These are phyloP conservation scores for Pythium dissimile DNA, from an alignment of 352 stramenopile species.

Conservation along the genomic window DNA sequence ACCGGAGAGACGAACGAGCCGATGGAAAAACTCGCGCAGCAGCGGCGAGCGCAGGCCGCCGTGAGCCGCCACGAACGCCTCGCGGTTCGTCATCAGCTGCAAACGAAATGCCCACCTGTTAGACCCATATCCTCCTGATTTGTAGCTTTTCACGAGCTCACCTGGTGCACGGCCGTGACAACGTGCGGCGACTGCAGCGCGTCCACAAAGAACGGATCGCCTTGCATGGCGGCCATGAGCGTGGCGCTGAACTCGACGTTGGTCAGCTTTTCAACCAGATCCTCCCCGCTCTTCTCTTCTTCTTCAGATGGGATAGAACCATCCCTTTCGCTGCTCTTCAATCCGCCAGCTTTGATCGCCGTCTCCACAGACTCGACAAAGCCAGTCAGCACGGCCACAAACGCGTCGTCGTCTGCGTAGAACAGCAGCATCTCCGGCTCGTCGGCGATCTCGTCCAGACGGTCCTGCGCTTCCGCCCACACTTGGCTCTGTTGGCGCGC, in stretches of 20 bases:
- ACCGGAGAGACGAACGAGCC: constrained; percentile 64
- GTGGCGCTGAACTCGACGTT: constrained; percentile 41
- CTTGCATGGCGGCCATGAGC: constrained; percentile 58
- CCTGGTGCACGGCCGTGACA: constrained; percentile 64
- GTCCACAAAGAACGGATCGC: constrained; percentile 52
- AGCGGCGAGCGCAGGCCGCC: constrained; percentile 25
- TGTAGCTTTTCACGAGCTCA: no score
- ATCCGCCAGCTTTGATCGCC: background rate
- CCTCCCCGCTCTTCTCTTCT: background rate
- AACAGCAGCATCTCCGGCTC: constrained; percentile 67
- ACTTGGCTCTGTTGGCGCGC: constrained; percentile 3
- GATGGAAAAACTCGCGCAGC: constrained; percentile 58
- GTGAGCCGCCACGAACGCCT: constrained; percentile 32
- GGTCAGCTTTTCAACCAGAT: constrained; percentile 38
- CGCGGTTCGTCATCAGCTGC: constrained; percentile 56
- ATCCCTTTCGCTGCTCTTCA: no score
- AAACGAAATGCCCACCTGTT: background rate
- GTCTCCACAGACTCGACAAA: constrained; percentile 30
- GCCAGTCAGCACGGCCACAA: constrained; percentile 26
- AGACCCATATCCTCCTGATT: background rate
- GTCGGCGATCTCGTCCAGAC: constrained; percentile 59
- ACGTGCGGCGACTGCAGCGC: constrained; percentile 47
- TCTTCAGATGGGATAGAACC: no score
- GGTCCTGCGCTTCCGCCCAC: constrained; percentile 33
- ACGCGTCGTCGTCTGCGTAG: constrained; percentile 47